phyloP scores from a whole-genome alignment of 192 early-diverging fungal species.

The Lobosporangium transversale region DNA sequence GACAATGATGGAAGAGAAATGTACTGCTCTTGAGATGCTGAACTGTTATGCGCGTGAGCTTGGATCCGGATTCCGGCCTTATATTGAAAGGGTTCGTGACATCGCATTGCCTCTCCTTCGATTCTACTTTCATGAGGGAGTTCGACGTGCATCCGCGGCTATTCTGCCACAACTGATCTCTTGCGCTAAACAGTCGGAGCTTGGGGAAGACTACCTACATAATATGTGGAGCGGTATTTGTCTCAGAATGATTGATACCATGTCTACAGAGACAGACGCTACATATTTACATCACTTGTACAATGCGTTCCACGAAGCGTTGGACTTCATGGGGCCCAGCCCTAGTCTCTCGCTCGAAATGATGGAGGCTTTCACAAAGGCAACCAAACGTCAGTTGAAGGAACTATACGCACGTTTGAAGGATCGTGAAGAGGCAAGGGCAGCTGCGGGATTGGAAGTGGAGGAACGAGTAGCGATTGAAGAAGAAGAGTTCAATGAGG shows the following conservation, averaged over 20 bases:
- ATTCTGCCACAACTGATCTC: conserved; percentile 84
- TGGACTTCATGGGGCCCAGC: conserved; percentile 71
- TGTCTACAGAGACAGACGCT: conserved; percentile 82
- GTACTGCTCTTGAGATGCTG: conserved; percentile 97
- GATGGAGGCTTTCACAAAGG: conserved; percentile 74
- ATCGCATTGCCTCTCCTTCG: conserved; percentile 88
- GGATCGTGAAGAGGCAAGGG: conserved; percentile 70
- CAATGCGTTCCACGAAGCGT: conserved; percentile 74
- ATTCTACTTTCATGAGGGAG: conserved; percentile 98
- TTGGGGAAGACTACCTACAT: conserved; percentile 58
- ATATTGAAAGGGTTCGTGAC: conserved; percentile 84
- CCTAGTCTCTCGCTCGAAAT: conserved; percentile 69
- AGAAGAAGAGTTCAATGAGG: conserved; percentile 82
- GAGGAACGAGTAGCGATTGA: conserved; percentile 90
- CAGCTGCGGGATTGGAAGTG: conserved; percentile 79
- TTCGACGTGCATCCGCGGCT: conserved; percentile 85
- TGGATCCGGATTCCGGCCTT: conserved; percentile 86
- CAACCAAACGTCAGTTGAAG: conserved; percentile 74
- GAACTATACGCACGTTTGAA: conserved; percentile 77
- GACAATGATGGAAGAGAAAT: conserved; percentile 95
- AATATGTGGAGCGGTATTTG: conserved; percentile 77
- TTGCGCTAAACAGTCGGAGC: conserved; percentile 62
- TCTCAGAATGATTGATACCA: conserved; percentile 78
- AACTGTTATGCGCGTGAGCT: conserved; percentile 93
- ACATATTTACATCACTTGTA: conserved; percentile 82